These are phyloP conservation scores for Chytriomyces confervae DNA, from an alignment of 192 early-diverging fungal species.

Conservation along the genomic window DNA sequence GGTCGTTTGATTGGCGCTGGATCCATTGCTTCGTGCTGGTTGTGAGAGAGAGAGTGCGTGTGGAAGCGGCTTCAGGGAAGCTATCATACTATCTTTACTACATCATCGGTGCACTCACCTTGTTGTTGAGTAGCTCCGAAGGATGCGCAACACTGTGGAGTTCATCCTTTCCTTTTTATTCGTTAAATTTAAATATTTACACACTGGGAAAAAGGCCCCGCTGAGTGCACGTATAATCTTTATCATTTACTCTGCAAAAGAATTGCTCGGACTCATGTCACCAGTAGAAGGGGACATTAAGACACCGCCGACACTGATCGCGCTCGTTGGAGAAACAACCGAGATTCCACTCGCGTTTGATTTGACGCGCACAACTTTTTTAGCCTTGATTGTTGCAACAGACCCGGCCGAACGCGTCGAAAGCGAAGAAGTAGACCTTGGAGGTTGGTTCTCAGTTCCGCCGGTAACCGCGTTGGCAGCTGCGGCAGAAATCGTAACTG, in stretches of 20 bases:
- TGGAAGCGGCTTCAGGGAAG: background rate
- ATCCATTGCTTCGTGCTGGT: slow-evolving; percentile 31
- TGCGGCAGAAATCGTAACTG: background rate
- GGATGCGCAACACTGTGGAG: background rate
- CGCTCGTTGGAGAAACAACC: background rate
- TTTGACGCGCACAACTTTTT: slow-evolving; percentile 30
- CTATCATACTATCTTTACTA: too few species aligned
- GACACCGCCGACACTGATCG: too few species aligned
- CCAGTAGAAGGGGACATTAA: too few species aligned
- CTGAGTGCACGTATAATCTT: too few species aligned
- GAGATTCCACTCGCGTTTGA: slow-evolving; percentile 29
- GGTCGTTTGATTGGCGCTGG: slow-evolving; percentile 20
- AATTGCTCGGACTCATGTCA: too few species aligned
- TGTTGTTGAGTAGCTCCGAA: slow-evolving; percentile 10
- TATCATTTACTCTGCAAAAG: too few species aligned
- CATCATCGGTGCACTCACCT: background rate
- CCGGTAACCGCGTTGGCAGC: background rate
- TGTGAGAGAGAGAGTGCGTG: background rate
- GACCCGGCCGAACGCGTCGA: slow-evolving; percentile 17
- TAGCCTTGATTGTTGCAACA: slow-evolving; percentile 7
- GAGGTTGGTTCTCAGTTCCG: background rate
- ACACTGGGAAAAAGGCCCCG: too few species aligned
- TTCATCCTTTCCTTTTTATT: too few species aligned
- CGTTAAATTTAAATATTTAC: background rate
- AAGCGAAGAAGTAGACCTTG: slow-evolving; percentile 23